Percentiles rank a stretch among this genome's conserved stretches.
Conservation (phyloP, 2,329 filamentous ascomycete species). For the Pseudogymnoascus sp. region DNA sequence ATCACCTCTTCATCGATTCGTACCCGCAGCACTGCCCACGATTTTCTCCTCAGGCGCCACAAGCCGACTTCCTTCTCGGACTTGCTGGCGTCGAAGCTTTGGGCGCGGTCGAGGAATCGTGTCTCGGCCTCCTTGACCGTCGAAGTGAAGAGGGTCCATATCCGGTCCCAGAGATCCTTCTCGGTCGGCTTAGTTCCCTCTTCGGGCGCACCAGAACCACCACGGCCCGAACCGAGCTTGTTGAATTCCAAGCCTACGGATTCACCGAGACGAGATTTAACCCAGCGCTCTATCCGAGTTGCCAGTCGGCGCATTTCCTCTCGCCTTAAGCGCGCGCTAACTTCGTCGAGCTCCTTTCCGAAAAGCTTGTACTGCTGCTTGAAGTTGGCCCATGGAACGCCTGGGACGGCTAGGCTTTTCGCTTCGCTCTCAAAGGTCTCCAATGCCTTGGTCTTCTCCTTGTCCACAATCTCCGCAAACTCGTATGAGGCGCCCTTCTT, state of each 20-base stretch:
- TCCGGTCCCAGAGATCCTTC: conserved; percentile 88
- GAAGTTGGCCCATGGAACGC: conserved; percentile 81
- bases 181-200: conserved; percentile 67
- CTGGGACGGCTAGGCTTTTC: conserved; percentile 64
- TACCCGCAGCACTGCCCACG: conserved; percentile 80
- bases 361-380: conserved; percentile 70
- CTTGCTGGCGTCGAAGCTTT: conserved; percentile 84
- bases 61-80: conserved; percentile 88
- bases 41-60: conserved; percentile 88
- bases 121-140: conserved; percentile 79
- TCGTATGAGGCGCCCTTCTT: conserved; percentile 88
- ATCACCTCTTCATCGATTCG: conserved; percentile 97
- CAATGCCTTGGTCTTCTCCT: conserved; percentile 69
- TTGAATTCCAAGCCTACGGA: conserved; percentile 92
- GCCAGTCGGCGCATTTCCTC: conserved; percentile 94
- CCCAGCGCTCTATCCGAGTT: conserved; percentile 86
- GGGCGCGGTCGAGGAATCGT: conserved; percentile 78
- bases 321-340: conserved; percentile 74
- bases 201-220: conserved; percentile 72
- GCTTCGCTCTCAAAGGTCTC: conserved; percentile 69
- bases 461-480: conserved; percentile 85
- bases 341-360: conserved; percentile 83
- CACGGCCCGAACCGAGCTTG: conserved; percentile 81
- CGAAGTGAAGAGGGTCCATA: conserved; percentile 78
- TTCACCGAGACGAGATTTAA: conserved; percentile 77